phyloP scores from a whole-genome alignment of 306 rosid genomes.

The Prosopis cineraria region DNA sequence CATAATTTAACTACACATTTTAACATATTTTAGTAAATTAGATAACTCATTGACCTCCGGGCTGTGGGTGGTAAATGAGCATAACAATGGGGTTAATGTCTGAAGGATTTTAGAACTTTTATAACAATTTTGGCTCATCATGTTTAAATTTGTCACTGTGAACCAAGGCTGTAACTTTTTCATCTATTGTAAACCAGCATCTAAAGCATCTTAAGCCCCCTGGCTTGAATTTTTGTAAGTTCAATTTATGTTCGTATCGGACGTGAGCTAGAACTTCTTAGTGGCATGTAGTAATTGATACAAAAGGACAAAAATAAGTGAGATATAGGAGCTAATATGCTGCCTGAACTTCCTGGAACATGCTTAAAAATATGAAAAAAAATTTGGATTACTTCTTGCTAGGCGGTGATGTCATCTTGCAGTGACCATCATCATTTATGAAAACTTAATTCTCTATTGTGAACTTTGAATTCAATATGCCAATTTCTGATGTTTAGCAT shows the following conservation, averaged over 20 bases:
- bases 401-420: not conserved
- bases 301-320: not conserved
- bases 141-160: not conserved
- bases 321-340: not conserved
- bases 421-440: not conserved
- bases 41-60: not conserved
- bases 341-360: not conserved
- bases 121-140: not conserved
- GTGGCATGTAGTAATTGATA: not conserved
- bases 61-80: slow-evolving; percentile 6
- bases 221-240: not conserved
- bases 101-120: not conserved
- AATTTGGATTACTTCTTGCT: not conserved
- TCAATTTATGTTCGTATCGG: not conserved
- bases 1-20: no score
- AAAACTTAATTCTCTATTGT: not conserved
- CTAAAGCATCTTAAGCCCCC: not conserved
- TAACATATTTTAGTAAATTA: slow-evolving; percentile 17
- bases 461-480: not conserved
- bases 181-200: not conserved
- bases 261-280: not conserved
- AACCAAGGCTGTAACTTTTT: not conserved
- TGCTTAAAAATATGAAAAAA: not conserved
- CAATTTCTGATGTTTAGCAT: not conserved
- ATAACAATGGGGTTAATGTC: not conserved